Percentiles rank a stretch among this genome's conserved stretches.
phyloP scores from a whole-genome alignment of 2,329 filamentous ascomycete genomes.

The Aspergillus ochraceus region DNA sequence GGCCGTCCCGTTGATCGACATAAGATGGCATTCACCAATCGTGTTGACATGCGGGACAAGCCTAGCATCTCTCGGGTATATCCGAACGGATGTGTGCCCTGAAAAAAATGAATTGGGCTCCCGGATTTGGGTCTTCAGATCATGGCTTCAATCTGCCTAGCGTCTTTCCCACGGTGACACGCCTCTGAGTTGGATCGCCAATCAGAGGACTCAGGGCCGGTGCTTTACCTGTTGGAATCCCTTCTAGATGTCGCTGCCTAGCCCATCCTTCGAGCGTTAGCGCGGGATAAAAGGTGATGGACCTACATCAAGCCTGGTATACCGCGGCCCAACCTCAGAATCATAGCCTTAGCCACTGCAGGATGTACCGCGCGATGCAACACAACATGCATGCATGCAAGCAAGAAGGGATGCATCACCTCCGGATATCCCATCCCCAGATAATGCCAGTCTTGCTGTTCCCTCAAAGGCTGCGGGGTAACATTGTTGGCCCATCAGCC shows the following conservation, averaged over 20 bases:
- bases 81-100: not conserved
- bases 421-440: not conserved
- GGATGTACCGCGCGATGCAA: slow-evolving; percentile 6
- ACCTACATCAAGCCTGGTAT: not conserved
- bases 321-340: not conserved
- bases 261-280: not conserved
- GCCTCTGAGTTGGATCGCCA: not conserved
- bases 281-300: not conserved
- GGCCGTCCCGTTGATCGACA: not conserved
- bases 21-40: not conserved
- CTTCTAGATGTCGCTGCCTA: not conserved
- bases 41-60: not conserved
- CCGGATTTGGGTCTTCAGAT: not conserved
- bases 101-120: not conserved
- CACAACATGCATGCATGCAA: slow-evolving; percentile 7
- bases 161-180: not conserved
- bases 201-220: not conserved
- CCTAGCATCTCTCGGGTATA: not conserved
- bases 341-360: not conserved
- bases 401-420: not conserved
- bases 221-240: not conserved
- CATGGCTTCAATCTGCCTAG: not conserved
- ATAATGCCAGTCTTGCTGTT: not conserved
- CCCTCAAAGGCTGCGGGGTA: slow-evolving; percentile 11
- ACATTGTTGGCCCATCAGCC: slow-evolving; percentile 10